Evolutionary conservation across 805 yeast genomes (phyloP), one percentile per base, ranked within the genome.

Genomic region (Nakazawaea populi): DNA sequence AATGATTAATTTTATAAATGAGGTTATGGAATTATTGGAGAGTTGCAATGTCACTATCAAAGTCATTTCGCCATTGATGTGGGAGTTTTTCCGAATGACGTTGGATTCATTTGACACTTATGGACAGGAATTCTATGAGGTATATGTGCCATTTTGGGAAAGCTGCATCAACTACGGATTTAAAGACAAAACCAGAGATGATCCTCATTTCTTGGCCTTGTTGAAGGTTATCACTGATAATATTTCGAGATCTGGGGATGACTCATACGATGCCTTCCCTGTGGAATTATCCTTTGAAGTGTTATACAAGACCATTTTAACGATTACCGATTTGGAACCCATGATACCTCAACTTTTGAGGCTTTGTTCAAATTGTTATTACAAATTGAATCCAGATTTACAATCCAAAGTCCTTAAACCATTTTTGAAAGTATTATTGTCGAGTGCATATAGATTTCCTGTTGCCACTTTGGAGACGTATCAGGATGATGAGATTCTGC

Each of bases 1-100:
- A 39, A 65, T 88, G 58, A 83, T 82, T 47, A 92, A 88, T 59
- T 88, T 87, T 61, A 77, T 85, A 57, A 77, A 86, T 39, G 96
- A 89, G 63, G 74, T 81, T 42, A 79, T 89, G 63, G 96, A 88
- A 54, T 72, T 94, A 43, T 65, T 76, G 46, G 84, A 79, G 60
- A 80, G 88, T 46, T 85, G 83, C 48, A 82, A 82, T 57, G 79
- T 82, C 54, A 79, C 88, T 24, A 80, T 84, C 14, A 69, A 72
- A 52, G 52, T 55, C 18, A 58, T 67, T 40, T 70, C 74, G 42
- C 76, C 79, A 7, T 66, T 66, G 40, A 64, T 75, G 58, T 77
- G 82, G 82, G 64, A 60, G 10, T 58, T 77, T 14, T 77, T 67
- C 57, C 65, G 71, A 43, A 56, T 65, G 27, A 71, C 74, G 50